These are phyloP conservation scores for Botrytis squamosa DNA, from an alignment of 2,329 filamentous ascomycete species.

Conservation along the genomic window DNA sequence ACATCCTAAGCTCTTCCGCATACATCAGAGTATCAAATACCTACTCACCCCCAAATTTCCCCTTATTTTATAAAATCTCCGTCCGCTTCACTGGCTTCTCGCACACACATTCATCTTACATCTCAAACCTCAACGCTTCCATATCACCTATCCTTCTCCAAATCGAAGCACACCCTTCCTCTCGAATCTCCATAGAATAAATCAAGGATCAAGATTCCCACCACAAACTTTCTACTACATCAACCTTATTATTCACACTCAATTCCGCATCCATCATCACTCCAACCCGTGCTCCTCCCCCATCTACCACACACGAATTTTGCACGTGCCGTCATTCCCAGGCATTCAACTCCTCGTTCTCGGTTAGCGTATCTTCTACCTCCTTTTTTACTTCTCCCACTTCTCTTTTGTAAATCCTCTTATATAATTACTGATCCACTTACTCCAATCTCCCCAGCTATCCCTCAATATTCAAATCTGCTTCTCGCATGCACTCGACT, in stretches of 20 bases:
- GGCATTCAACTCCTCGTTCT: background rate
- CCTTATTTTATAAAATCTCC: too few relatives aligned
- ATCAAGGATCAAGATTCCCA: background rate
- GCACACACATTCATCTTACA: background rate
- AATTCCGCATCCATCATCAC: background rate
- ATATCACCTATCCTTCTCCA: background rate
- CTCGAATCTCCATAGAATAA: background rate
- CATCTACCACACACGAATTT: background rate
- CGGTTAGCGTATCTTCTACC: background rate
- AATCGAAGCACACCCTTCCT: too few relatives aligned
- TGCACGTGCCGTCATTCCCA: background rate
- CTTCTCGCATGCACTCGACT: background rate
- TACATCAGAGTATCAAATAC: too few relatives aligned
- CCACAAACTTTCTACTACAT: background rate
- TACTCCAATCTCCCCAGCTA: too few relatives aligned
- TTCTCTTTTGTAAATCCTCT: background rate
- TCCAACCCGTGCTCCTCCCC: background rate
- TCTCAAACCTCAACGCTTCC: background rate
- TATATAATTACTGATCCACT: background rate
- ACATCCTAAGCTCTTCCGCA: too few relatives aligned
- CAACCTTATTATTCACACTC: accelerated
- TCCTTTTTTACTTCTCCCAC: background rate
- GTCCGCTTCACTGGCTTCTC: background rate
- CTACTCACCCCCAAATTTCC: too few relatives aligned
- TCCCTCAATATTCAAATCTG: background rate